Evolutionary conservation across 1,284 basidiomycete species (phyloP).

Genomic region (Agaricales sp.): DNA sequence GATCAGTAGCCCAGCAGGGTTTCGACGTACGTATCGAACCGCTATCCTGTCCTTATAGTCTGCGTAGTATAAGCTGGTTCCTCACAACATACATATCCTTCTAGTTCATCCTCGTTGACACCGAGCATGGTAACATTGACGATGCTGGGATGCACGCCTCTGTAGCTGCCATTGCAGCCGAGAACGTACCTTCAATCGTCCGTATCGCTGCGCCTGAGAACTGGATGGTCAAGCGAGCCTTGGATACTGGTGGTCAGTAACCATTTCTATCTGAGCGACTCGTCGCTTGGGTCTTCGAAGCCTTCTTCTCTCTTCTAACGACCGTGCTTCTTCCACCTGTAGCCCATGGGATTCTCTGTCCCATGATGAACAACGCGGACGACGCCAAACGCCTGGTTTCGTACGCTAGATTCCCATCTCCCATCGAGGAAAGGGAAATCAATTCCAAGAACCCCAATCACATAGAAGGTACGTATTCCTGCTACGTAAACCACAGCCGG

Average conservation of each 20-base stretch:
- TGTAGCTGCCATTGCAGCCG: slow-evolving; percentile 18
- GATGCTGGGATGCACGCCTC: slow-evolving; percentile 19
- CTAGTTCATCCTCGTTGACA: slow-evolving; percentile 20
- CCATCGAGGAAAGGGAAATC: slow-evolving; percentile 3
- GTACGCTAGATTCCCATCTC: slow-evolving; percentile 14
- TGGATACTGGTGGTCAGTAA: slow-evolving; percentile 14
- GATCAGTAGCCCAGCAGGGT: slow-evolving; percentile 18
- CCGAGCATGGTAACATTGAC: slow-evolving; percentile 20
- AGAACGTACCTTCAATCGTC: slow-evolving; percentile 14
- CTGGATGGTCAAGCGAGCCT: slow-evolving; percentile 14
- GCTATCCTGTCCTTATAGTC: too few species aligned
- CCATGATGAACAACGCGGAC: slow-evolving; percentile 14
- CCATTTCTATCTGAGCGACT: neutral
- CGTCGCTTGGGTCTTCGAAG: neutral
- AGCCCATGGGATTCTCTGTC: slow-evolving; percentile 15
- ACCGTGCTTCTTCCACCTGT: too few species aligned
- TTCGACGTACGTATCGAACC: slow-evolving; percentile 14
- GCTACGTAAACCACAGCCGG: too few species aligned
- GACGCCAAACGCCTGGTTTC: slow-evolving; percentile 13
- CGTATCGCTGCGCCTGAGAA: slow-evolving; percentile 14
- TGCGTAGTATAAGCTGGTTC: too few species aligned
- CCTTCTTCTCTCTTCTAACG: too few species aligned
- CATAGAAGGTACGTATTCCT: neutral
- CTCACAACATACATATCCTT: neutral
- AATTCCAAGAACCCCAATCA: slow-evolving; percentile 2